Evolutionary conservation across 2,329 filamentous ascomycete genomes (phyloP), one percentile per base, ranked within the genome.

Genomic region (Fusarium circinatum): DNA sequence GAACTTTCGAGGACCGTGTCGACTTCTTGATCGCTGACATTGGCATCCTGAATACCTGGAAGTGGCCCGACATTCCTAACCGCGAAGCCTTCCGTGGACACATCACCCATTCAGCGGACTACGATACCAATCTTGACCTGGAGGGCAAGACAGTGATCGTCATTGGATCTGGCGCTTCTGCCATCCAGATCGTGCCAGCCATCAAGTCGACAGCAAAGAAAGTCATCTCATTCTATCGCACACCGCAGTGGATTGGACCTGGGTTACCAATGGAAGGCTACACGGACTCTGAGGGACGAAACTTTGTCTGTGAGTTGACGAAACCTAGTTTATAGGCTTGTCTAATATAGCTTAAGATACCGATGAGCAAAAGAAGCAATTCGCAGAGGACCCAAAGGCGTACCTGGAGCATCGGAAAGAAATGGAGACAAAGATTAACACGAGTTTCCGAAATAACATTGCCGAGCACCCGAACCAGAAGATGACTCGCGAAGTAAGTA

Each of bases 161-260:
- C 13, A 87, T 90, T 55, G 88, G 88, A 14, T 89, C 87, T 52
- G 87, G 87, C 6, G 83, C 87, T 24, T 87, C 86, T 2, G 87
- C 86, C 1, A 83, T 89, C 12, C 88, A 89, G 68, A 82, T 89
- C 26, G 75, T 88, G 8, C 84, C 87, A 6, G 81, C 41, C 0
- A 69, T 69, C 5, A 42, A 14, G 8, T 12, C 34, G 2, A 63
- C 70, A 26, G 82, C 83, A 38, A 82, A 83, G 62, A 80, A 85
- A 60, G 77, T 85, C 9, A 81, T 81, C 55, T 82, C 84, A 52
- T 83, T 84, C 61, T 77, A 86, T 32, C 82, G 84, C 41, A 83
- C 82, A 3, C 84, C 84, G 6, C 83, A 82, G 8, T 86, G 83
- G 83, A 80, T 86, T 38, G 78, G 82, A 17, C 81, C 82, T 26